Evolutionary conservation across 306 rosid species (phyloP).

Genomic region (Hippophae gyantsensis): DNA sequence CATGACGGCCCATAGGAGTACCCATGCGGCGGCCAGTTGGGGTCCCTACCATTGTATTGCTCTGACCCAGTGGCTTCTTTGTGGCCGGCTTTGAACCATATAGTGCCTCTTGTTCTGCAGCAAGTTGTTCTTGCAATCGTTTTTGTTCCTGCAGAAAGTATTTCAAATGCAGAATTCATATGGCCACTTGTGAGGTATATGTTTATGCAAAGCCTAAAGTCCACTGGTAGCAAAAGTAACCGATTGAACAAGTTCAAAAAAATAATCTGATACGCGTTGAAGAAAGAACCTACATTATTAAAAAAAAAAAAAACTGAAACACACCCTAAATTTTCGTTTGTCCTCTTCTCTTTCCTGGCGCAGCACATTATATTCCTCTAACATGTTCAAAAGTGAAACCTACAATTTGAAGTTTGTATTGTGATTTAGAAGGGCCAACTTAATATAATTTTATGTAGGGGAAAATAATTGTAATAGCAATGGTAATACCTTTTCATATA

Average conservation of each 20-base stretch:
- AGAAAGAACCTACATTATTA: no score
- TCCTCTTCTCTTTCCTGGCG: constrained; percentile 69
- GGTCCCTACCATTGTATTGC: constrained; percentile 53
- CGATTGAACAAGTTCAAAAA: not conserved
- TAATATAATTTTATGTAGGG: not conserved
- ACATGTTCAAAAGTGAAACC: constrained; percentile 46
- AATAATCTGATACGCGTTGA: not conserved
- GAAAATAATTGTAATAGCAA: constrained; percentile 4
- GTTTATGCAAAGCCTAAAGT: not conserved
- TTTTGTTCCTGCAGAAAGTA: constrained; percentile 51
- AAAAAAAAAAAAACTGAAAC: constrained; percentile 6
- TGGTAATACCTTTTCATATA: constrained; percentile 68
- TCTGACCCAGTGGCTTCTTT: constrained; percentile 72
- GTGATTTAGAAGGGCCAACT: not conserved
- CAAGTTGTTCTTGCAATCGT: constrained; percentile 58
- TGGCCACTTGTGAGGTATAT: not conserved
- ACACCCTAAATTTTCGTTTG: constrained; percentile 77
- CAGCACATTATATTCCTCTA: constrained; percentile 51
- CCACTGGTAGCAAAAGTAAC: not conserved
- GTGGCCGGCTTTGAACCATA: constrained; percentile 67
- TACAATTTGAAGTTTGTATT: constrained; percentile 24
- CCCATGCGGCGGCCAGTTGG: constrained; percentile 51
- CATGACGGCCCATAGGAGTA: constrained; percentile 43
- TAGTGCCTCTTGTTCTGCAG: constrained; percentile 58
- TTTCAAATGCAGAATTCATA: not conserved